Evolutionary conservation across 2,329 filamentous ascomycete species (phyloP), one percentile per base, ranked within the genome.

Genomic region (Talaromyces sp.): DNA sequence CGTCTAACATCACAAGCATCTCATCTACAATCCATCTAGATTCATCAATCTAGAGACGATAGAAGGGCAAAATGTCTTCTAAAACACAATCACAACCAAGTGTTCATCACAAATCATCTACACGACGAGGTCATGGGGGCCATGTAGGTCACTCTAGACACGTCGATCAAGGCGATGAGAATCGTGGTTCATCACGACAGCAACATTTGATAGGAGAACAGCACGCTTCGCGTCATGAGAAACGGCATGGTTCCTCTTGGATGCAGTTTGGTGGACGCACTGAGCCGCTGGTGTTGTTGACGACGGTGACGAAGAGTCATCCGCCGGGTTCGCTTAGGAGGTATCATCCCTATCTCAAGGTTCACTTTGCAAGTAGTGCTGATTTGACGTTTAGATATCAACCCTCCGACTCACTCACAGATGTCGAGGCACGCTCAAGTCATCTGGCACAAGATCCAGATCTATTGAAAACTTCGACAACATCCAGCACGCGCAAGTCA

Each of bases 251-350:
- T 31, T 28, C 33, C n/a, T 54, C 46, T 31, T 28, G 33, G 21
- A 54, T 35, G 25, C 42, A 25, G 4, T 50, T 50, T 18, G 23
- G 58, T 28, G 48, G 23, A 21, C 35, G 46, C 11, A 54, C 31
- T n/a, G 58, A 60, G 58, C 44, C 58, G 14, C 18, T 57, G 33
- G 37, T 31, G 21, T 28, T 57, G 35, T 31, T 57, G 37, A 57
- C 54, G 21, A 57, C 54, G 9, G 54, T 57, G 25, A 42, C 16
- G 14, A 60, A 39, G 44, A 54, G 35, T 42, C 33, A 60, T 14
- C 57, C 8, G 28, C 12, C 28, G 11, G 31, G 28, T 9, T 59
- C 31, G 18, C 18, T n/a, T 25, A 35, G 12, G 9, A 59, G 31
- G 35, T 25, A 35, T 14, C 35, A 23, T 28, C 54, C 9, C 21